Percentiles rank a stretch among this genome's conserved stretches.
Conservation (phyloP, 768 basidiomycete species). For the Tulasnella sp. region DNA sequence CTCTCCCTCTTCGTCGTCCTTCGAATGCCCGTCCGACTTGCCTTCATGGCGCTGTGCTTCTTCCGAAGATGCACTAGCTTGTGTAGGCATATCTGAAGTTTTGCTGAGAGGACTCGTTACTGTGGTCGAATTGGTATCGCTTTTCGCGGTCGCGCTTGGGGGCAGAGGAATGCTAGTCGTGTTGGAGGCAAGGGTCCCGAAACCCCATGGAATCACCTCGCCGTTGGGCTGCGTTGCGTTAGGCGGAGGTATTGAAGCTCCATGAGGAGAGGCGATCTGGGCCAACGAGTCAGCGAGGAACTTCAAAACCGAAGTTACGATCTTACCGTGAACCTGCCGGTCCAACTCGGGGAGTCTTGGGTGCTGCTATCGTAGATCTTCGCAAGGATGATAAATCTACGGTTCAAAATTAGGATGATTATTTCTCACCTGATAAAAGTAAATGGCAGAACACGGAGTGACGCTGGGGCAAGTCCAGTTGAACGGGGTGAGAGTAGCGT, state of each 20-base stretch:
- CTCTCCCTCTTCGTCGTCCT: neutral
- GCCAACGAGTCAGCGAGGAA: neutral
- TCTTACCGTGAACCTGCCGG: slow-evolving; percentile 43
- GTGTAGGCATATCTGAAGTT: neutral
- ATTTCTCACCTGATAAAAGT: slow-evolving; percentile 43
- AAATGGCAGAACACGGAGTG: slow-evolving; percentile 42
- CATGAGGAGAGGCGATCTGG: slow-evolving; percentile 41
- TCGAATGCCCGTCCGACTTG: neutral
- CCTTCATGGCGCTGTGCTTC: neutral
- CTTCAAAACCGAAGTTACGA: neutral
- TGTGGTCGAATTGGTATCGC: neutral
- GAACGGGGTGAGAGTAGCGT: slow-evolving; percentile 38
- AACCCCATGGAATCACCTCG: slow-evolving; percentile 42
- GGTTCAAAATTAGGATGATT: neutral
- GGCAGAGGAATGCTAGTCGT: neutral
- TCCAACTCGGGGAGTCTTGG: slow-evolving; percentile 37
- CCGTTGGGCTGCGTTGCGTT: slow-evolving; percentile 41
- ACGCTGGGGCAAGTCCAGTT: slow-evolving; percentile 44
- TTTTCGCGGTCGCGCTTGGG: neutral
- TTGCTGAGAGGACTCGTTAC: neutral
- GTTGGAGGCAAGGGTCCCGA: slow-evolving; percentile 32
- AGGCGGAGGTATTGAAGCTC: slow-evolving; percentile 36
- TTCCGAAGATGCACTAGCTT: neutral
- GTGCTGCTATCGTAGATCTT: slow-evolving; percentile 4
- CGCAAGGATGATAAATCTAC: neutral